phyloP scores from a whole-genome alignment of 192 early-diverging fungal species.

The Pilaira anomala region DNA sequence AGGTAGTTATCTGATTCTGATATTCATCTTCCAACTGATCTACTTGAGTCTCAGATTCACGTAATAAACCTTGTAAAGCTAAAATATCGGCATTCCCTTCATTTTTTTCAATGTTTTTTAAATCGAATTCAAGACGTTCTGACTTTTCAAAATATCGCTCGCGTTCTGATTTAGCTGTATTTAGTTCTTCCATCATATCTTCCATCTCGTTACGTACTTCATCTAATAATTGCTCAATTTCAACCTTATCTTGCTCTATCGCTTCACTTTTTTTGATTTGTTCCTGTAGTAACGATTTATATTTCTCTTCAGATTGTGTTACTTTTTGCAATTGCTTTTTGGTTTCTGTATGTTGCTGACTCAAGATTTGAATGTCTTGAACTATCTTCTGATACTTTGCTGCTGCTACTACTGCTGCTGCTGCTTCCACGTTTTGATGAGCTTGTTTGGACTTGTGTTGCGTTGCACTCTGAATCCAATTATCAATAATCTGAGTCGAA shows the following conservation, averaged over 20 bases:
- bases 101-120: constrained; percentile 2
- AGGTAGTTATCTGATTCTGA: background rate
- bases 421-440: background rate
- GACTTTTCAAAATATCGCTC: background rate
- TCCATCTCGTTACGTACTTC: constrained; percentile 17
- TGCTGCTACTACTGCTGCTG: too few relatives aligned
- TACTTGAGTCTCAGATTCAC: background rate
- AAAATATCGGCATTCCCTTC: background rate
- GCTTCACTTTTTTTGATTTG: background rate
- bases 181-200: constrained; percentile 15
- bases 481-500: too few relatives aligned
- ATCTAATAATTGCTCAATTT: constrained; percentile 13
- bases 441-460: too few relatives aligned
- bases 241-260: background rate
- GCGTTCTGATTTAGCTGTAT: constrained; percentile 1
- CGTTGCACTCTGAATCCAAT: too few relatives aligned
- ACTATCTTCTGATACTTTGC: background rate
- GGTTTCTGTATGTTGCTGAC: background rate
- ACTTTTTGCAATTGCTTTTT: background rate
- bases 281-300: background rate
- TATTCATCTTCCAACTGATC: constrained; percentile 4
- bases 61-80: constrained; percentile 1
- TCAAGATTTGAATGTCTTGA: background rate
- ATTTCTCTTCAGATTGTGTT: background rate
- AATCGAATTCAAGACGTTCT: background rate